A percentile compares a stretch with the other conserved stretches of the same genome.
These are phyloP conservation scores for Chlorella sp. DNA, from an alignment of 139 green algal species.

Conservation along the genomic window DNA sequence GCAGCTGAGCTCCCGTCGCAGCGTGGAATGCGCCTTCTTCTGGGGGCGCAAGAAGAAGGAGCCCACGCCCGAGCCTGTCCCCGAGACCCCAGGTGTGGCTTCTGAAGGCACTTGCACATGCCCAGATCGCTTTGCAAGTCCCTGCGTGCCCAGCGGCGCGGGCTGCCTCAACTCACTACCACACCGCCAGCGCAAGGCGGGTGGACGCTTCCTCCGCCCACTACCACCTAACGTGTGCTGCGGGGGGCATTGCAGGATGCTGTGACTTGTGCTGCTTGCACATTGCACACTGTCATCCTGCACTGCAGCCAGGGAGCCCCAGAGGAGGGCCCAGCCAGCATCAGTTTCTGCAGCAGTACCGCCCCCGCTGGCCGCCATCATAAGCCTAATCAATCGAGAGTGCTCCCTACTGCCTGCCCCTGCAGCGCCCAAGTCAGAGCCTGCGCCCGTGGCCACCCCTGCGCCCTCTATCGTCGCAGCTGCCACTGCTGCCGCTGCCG, in stretches of 20 bases:
- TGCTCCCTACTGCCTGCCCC: background rate
- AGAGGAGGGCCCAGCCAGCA: background rate
- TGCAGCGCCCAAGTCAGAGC: background rate
- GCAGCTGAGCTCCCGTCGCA: background rate
- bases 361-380: too few relatives aligned
- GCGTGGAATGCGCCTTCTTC: conserved; percentile 1
- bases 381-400: too few relatives aligned
- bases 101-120: background rate
- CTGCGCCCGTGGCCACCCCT: background rate
- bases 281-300: too few relatives aligned
- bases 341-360: background rate
- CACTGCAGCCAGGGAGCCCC: background rate
- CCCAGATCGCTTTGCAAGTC: background rate
- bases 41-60: conserved; percentile 28
- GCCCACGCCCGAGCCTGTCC: conserved; percentile 7
- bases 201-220: background rate
- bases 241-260: too few relatives aligned
- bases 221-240: background rate
- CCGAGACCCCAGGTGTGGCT: background rate
- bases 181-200: background rate
- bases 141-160: background rate
- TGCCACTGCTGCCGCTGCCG: background rate
- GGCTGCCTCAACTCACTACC: background rate
- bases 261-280: too few relatives aligned
- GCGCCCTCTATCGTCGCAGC: background rate